phyloP scores from a whole-genome alignment of 129 eudicot genomes.

The Deinandra increscens region DNA sequence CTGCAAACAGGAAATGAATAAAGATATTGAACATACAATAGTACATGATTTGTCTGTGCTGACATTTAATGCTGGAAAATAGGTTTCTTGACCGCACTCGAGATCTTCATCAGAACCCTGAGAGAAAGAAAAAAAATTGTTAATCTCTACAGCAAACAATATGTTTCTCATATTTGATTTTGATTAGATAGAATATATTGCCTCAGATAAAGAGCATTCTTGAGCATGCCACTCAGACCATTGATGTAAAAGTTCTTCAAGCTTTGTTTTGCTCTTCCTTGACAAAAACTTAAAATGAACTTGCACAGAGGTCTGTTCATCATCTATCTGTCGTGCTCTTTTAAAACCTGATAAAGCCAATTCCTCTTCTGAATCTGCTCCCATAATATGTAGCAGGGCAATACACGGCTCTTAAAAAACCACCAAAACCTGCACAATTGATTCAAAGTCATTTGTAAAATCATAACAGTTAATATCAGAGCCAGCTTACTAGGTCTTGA shows the following conservation, averaged over 20 bases:
- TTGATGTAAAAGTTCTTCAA: slow-evolving; percentile 41
- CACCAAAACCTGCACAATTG: not conserved
- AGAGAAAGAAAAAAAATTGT: slow-evolving; percentile 4
- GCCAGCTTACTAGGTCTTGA: not conserved
- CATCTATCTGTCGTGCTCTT: slow-evolving; percentile 18
- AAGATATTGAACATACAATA: slow-evolving; percentile 46
- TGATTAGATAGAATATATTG: slow-evolving; percentile 2
- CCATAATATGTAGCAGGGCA: slow-evolving; percentile 5
- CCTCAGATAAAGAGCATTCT: slow-evolving; percentile 37
- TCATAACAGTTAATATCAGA: slow-evolving; percentile 1
- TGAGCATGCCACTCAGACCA: slow-evolving; percentile 57
- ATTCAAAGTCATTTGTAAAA: slow-evolving; percentile 8
- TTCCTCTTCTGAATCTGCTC: slow-evolving; percentile 8
- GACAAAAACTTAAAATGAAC: slow-evolving; percentile 24
- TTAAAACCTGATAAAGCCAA: slow-evolving; percentile 22
- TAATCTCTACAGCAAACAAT: not conserved
- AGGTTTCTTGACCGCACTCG: slow-evolving; percentile 74
- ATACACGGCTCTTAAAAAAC: slow-evolving; percentile 1
- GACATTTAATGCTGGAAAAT: slow-evolving; percentile 72
- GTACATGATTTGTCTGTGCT: slow-evolving; percentile 51
- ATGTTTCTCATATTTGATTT: not conserved
- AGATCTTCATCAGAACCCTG: slow-evolving; percentile 49
- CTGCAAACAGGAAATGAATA: slow-evolving; percentile 6
- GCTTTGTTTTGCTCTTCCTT: slow-evolving; percentile 53
- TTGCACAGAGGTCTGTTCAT: slow-evolving; percentile 34